phyloP scores from a whole-genome alignment of 495 filamentous ascomycete species.

The Neurospora sp. region DNA sequence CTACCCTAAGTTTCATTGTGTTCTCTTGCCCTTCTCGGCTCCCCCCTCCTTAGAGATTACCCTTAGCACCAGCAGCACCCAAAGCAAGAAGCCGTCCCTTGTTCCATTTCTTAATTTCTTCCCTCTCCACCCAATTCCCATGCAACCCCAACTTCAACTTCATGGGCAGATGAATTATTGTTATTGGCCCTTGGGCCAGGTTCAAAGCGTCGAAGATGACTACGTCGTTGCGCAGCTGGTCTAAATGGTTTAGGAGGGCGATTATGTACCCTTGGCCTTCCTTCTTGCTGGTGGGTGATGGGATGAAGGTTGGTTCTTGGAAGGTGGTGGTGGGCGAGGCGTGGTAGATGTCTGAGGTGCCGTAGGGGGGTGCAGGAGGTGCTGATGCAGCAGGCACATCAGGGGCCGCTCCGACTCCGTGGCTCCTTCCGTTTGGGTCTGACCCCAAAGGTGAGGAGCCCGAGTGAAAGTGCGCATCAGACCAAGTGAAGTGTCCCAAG shows the following conservation, averaged over 20 bases:
- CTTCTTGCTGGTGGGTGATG: no score
- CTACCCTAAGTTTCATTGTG: no score
- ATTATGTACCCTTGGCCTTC: constrained; percentile 35
- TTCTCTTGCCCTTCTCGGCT: no score
- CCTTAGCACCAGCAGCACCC: constrained; percentile 13
- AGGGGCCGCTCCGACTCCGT: no score
- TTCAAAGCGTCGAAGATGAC: constrained; percentile 40
- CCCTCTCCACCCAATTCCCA: constrained; percentile 38
- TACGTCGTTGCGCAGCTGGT: constrained; percentile 39
- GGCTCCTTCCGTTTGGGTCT: background rate
- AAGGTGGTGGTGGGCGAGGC: constrained; percentile 40
- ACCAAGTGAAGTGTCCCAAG: constrained; percentile 35
- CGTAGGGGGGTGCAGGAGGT: background rate
- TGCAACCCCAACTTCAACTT: constrained; percentile 35
- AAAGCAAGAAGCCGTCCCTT: constrained; percentile 21
- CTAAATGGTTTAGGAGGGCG: constrained; percentile 44
- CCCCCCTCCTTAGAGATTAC: background rate
- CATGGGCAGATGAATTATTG: constrained; percentile 35
- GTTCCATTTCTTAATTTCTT: constrained; percentile 36
- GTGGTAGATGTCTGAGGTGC: constrained; percentile 32
- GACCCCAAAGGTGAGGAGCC: background rate
- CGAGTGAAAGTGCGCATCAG: constrained; percentile 15
- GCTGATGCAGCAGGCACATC: no score
- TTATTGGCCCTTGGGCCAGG: constrained; percentile 32
- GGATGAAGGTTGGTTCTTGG: constrained; percentile 51